phyloP scores from a whole-genome alignment of 495 filamentous ascomycete genomes.

The Entonaema liquescens region DNA sequence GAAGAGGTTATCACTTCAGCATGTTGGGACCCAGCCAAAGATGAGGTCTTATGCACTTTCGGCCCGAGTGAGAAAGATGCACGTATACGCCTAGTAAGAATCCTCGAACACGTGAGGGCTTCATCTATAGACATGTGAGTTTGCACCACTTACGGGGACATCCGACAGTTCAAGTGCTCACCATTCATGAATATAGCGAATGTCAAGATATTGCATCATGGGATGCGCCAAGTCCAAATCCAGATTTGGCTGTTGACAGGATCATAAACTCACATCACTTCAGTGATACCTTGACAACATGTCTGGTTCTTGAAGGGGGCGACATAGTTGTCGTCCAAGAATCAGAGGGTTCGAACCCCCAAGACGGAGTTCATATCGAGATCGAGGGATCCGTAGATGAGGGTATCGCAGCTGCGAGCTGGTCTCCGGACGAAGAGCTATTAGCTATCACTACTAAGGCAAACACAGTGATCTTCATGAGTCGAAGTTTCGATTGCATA shows the following conservation, averaged over 20 bases:
- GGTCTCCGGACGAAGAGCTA: slow-evolving; percentile 95
- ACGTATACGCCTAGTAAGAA: slow-evolving; percentile 72
- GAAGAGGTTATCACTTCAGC: slow-evolving; percentile 66
- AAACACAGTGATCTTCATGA: slow-evolving; percentile 90
- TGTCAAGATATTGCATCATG: slow-evolving; percentile 76
- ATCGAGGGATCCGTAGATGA: slow-evolving; percentile 93
- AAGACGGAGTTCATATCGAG: slow-evolving; percentile 71
- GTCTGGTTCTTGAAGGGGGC: slow-evolving; percentile 86
- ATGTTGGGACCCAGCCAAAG: slow-evolving; percentile 78
- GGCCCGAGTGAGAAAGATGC: slow-evolving; percentile 71
- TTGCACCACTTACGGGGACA: slow-evolving; percentile 31
- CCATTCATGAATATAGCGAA: slow-evolving; percentile 37
- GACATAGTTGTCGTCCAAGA: slow-evolving; percentile 88
- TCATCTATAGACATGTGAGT: slow-evolving; percentile 57
- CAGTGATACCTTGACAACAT: slow-evolving; percentile 76
- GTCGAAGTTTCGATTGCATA: slow-evolving; percentile 84
- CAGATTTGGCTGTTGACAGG: slow-evolving; percentile 72
- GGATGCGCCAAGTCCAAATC: slow-evolving; percentile 79
- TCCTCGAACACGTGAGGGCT: slow-evolving; percentile 51
- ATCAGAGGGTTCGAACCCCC: slow-evolving; percentile 62
- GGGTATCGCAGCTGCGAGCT: slow-evolving; percentile 86
- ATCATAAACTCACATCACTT: slow-evolving; percentile 85
- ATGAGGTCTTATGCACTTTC: slow-evolving; percentile 76
- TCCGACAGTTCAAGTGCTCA: slow-evolving; percentile 23
- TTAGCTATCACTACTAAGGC: slow-evolving; percentile 82